Conservation (phyloP, 2,329 filamentous ascomycete species). For the Exophiala spinifera region DNA sequence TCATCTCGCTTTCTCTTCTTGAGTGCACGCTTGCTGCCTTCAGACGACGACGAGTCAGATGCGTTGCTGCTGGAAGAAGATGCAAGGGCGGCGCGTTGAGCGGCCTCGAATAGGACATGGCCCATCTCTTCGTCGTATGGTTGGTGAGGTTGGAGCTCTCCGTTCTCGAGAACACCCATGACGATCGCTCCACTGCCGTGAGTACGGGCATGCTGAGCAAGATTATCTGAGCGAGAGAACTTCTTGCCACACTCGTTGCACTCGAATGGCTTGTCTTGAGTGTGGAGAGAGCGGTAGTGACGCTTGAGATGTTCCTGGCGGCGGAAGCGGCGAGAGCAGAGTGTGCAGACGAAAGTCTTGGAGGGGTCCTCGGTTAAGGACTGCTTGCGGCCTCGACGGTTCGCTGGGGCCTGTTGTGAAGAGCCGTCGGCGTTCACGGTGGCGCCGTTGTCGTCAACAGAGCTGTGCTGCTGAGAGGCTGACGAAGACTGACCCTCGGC, state of each 20-base stretch:
- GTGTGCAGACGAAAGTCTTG: slow-evolving; percentile 95
- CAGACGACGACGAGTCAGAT: slow-evolving; percentile 30
- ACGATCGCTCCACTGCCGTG: slow-evolving; percentile 87
- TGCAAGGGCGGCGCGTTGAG: slow-evolving; percentile 67
- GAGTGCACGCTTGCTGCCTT: slow-evolving; percentile 52
- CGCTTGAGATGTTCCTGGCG: slow-evolving; percentile 98
- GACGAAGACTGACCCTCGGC: slow-evolving; percentile 45
- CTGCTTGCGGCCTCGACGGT: slow-evolving; percentile 95
- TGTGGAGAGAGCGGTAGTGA: slow-evolving; percentile 97
- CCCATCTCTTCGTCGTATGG: slow-evolving; percentile 64
- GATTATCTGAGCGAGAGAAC: slow-evolving; percentile 96
- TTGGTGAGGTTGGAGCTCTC: slow-evolving; percentile 50
- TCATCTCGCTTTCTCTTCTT: slow-evolving; percentile 76
- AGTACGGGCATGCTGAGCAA: slow-evolving; percentile 91
- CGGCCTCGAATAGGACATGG: slow-evolving; percentile 77
- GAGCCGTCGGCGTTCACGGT: slow-evolving; percentile 27
- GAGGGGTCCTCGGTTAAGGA: slow-evolving; percentile 95
- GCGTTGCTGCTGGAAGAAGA: slow-evolving; percentile 45
- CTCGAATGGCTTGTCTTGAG: slow-evolving; percentile 96
- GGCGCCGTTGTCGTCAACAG: slow-evolving; percentile 45
- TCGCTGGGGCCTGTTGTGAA: slow-evolving; percentile 55
- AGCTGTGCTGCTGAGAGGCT: slow-evolving; percentile 42
- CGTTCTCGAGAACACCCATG: slow-evolving; percentile 79
- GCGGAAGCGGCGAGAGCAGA: slow-evolving; percentile 95
- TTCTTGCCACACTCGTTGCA: slow-evolving; percentile 98